Base-by-base conservation (phyloP, 768 basidiomycete species). In the Auriscalpium microsporum region DNA sequence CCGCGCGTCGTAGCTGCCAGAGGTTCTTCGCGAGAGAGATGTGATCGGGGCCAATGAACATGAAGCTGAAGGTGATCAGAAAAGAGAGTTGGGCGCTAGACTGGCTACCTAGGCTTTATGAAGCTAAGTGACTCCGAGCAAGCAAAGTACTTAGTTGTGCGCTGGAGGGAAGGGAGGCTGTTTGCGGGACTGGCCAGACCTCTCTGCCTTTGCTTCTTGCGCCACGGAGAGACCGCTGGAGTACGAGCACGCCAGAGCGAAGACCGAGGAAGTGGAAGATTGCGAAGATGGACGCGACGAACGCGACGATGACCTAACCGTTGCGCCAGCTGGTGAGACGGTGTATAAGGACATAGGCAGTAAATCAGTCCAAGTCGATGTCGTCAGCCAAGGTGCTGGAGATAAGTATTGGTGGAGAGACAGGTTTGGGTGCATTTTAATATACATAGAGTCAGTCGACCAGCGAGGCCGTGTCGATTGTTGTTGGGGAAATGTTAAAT, bases 1-100 rank as follows among this genome's bases (percentile, higher is more conserved):
- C 62, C 47, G 64, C 61, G 49, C 54, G 48, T 1, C 35, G 35
- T 34, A 77, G 65, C 55, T 74, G 71, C 73, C 80, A 80, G 1
- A 80, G 61, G 16, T 67, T 71, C 1, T 73, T 67, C 17, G 62
- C 60, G 0, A 83, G 83, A 0, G 74, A 72, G 56, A 90, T 73
- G 65, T 89, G 87, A 67, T 90, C 89, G 5, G 81, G 78, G 14
- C 86, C 86, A 14, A 80, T 67, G 58, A 84, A 79, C 3, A 73
- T 73, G 40, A 84, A 69, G 4, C 75, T 65, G 14, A 89, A 64
- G 23, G 78, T 59, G 48, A 66, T 52, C 42, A 86, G 64, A 1
- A 72, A 71, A 51, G 86, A 70, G 16, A 88, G 69, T 60, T 86
- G 81, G 0, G 80, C 78, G 62, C 88, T 83, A 48, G 85, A 79